Conservation (phyloP, 2,329 filamentous ascomycete species). For the Aspergillus tubingensis region DNA sequence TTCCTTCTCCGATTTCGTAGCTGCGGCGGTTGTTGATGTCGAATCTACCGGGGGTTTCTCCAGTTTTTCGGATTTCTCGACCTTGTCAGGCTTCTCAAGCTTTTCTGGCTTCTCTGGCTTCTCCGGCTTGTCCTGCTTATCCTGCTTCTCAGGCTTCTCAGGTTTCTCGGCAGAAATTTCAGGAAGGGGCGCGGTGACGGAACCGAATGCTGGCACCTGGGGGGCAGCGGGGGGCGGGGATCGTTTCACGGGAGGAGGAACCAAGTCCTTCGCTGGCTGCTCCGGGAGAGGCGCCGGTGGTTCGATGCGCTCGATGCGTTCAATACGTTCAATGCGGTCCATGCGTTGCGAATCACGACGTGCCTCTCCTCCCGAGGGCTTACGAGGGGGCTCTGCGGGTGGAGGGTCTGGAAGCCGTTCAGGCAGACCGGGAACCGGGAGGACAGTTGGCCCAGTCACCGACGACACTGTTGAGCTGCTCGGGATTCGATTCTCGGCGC, state of each 20-base stretch:
- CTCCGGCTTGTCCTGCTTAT: conserved; percentile 28
- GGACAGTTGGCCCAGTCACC: conserved; percentile 9
- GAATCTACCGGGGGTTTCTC: conserved; percentile 25
- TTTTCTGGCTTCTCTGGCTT: conserved; percentile 31
- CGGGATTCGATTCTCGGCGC: conserved; percentile 31
- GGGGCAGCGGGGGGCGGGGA: conserved; percentile 43
- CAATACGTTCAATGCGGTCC: neutral
- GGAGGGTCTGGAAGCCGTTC: conserved; percentile 31
- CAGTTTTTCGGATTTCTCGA: too few species aligned
- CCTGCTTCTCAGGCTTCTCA: conserved; percentile 28
- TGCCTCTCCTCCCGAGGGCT: conserved; percentile 27
- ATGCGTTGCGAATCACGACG: conserved; percentile 30
- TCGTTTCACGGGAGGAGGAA: conserved; percentile 27
- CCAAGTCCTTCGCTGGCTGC: conserved; percentile 31
- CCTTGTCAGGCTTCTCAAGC: conserved; percentile 28
- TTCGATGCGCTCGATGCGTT: conserved; percentile 28
- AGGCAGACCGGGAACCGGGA: conserved; percentile 16
- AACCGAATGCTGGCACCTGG: conserved; percentile 48
- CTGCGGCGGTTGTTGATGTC: conserved; percentile 5
- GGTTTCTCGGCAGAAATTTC: conserved; percentile 25
- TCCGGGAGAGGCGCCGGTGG: conserved; percentile 23
- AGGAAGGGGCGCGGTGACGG: conserved; percentile 33
- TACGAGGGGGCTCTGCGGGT: conserved; percentile 28
- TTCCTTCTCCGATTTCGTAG: conserved; percentile 26
- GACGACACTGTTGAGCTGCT: conserved; percentile 28